Conservation (phyloP, 208 protist genomes). For the Wallacemonas rigidus region DNA sequence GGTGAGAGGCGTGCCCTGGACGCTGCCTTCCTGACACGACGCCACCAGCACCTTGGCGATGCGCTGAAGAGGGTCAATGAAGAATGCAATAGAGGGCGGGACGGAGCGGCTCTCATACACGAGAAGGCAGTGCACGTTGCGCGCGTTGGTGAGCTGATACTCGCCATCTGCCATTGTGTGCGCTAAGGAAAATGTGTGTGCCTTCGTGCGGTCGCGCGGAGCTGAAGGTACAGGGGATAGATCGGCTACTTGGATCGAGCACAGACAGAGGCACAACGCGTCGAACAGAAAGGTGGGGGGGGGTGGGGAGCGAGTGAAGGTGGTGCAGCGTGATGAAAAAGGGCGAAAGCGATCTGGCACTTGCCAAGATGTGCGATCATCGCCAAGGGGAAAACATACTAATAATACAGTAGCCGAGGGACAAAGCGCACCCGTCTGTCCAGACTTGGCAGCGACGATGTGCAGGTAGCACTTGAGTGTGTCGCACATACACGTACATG, state of each 20-base stretch:
- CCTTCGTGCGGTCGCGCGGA: too few species aligned
- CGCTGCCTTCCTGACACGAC: not conserved
- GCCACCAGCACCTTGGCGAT: not conserved
- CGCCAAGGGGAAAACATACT: too few species aligned
- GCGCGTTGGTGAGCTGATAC: slow-evolving; percentile 15
- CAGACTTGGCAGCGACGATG: too few species aligned
- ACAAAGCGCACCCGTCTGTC: too few species aligned
- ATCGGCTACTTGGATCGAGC: too few species aligned
- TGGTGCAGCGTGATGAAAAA: not conserved
- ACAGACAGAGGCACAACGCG: not conserved
- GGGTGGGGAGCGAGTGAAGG: not conserved
- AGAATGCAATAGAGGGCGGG: slow-evolving; percentile 7
- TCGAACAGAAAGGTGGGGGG: not conserved
- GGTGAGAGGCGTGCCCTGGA: not conserved
- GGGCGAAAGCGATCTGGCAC: not conserved
- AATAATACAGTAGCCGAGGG: too few species aligned
- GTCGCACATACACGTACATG: too few species aligned
- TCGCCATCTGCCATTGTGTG: slow-evolving; percentile 5
- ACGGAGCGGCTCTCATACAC: not conserved
- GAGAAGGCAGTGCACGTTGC: slow-evolving; percentile 15
- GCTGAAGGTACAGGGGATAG: too few species aligned
- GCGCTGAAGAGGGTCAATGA: slow-evolving; percentile 12
- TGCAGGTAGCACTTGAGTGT: too few species aligned
- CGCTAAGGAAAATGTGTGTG: too few species aligned
- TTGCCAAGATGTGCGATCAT: too few species aligned